phyloP scores from a whole-genome alignment of 2,329 filamentous ascomycete species.

The Aplosporella prunicola region DNA sequence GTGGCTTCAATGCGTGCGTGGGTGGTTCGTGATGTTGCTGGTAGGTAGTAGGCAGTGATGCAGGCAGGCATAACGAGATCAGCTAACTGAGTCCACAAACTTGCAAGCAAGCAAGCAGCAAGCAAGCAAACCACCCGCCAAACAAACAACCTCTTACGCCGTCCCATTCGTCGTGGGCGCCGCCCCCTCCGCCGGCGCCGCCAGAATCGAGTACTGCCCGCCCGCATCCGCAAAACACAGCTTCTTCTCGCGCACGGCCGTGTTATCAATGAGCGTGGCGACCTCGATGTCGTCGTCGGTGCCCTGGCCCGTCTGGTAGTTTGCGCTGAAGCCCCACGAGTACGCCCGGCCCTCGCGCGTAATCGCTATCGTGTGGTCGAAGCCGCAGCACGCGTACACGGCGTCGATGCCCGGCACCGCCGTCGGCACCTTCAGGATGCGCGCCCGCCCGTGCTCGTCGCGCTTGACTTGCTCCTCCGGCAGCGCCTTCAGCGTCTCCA shows the following conservation, averaged over 20 bases:
- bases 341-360: slow-evolving; percentile 60
- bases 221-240: slow-evolving; percentile 76
- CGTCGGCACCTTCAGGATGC: slow-evolving; percentile 61
- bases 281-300: slow-evolving; percentile 68
- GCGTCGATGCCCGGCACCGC: slow-evolving; percentile 47
- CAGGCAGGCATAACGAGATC: too few species aligned
- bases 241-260: slow-evolving; percentile 64
- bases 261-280: slow-evolving; percentile 76
- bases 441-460: slow-evolving; percentile 55
- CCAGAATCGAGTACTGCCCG: slow-evolving; percentile 69
- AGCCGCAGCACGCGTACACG: slow-evolving; percentile 51
- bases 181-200: slow-evolving; percentile 27
- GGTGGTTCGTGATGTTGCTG: too few species aligned
- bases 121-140: too few species aligned
- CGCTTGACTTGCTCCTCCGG: slow-evolving; percentile 51
- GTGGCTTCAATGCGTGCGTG: too few species aligned
- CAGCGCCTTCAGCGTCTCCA: slow-evolving; percentile 37
- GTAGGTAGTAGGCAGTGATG: too few species aligned
- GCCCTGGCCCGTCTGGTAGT: slow-evolving; percentile 72
- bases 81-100: too few species aligned
- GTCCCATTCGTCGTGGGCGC: slow-evolving; percentile 4
- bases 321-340: slow-evolving; percentile 71
- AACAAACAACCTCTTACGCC: too few species aligned
- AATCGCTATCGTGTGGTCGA: slow-evolving; percentile 66
- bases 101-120: too few species aligned